phyloP scores from a whole-genome alignment of 352 stramenopile species.

The Phytopythium cucurbitacearum region DNA sequence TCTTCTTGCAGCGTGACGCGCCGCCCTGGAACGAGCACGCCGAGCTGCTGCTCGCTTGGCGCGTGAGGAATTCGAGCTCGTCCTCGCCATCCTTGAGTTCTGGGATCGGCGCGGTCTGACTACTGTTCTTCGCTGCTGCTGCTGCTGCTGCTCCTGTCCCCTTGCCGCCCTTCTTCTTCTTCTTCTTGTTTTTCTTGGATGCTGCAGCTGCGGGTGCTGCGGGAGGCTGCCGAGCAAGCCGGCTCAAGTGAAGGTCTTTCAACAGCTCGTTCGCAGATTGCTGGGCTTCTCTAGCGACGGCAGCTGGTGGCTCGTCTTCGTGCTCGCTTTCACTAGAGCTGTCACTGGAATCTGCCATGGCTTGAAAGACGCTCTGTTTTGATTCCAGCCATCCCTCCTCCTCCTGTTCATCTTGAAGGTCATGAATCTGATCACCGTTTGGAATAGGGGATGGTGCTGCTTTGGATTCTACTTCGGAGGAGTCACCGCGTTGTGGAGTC shows the following conservation, averaged over 20 bases:
- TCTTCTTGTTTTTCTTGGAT: constrained; percentile 43
- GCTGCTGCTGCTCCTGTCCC: not conserved
- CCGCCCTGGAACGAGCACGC: constrained; percentile 46
- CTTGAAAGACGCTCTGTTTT: constrained; percentile 39
- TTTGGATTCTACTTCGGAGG: too few species aligned
- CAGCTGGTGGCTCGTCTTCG: constrained; percentile 11
- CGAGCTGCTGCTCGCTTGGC: constrained; percentile 42
- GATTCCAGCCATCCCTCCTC: constrained; percentile 13
- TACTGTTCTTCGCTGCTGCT: constrained; percentile 1
- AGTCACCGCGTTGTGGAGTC: too few species aligned
- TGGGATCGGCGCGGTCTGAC: constrained; percentile 23
- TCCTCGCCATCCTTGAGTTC: constrained; percentile 43
- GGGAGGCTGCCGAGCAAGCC: constrained; percentile 39
- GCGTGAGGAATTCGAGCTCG: constrained; percentile 70
- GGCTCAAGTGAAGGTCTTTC: constrained; percentile 58
- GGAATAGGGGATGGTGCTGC: not conserved
- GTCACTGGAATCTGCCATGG: constrained; percentile 29
- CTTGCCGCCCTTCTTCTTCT: constrained; percentile 14
- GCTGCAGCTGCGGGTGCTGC: constrained; percentile 8
- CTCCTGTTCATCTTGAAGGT: constrained; percentile 11
- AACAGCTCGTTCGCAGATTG: constrained; percentile 37
- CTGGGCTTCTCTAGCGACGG: constrained; percentile 11
- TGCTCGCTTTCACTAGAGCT: constrained; percentile 25
- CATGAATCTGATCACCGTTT: constrained; percentile 4
- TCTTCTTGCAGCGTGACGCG: constrained; percentile 50